Evolutionary conservation across 2,329 filamentous ascomycete species (phyloP).

Genomic region (Venturia effusa): DNA sequence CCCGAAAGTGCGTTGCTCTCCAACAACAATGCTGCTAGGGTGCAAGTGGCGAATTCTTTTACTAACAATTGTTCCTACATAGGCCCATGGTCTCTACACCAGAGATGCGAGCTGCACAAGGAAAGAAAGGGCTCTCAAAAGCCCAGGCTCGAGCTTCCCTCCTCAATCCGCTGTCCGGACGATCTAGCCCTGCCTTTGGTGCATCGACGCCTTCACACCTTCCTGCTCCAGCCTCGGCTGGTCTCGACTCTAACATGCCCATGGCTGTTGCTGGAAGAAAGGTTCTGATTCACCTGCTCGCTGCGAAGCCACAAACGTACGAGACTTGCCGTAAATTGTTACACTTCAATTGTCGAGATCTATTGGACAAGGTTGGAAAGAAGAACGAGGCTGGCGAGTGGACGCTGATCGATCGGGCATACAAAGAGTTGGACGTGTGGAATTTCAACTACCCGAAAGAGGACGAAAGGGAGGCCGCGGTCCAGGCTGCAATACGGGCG

Average conservation of each 20-base stretch:
- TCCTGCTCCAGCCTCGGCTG: constrained; percentile 6
- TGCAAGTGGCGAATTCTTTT: background rate
- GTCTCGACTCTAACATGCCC: constrained; percentile 9
- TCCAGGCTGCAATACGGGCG: constrained; percentile 51
- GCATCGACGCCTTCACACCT: constrained; percentile 5
- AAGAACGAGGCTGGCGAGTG: constrained; percentile 26
- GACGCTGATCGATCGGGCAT: constrained; percentile 46
- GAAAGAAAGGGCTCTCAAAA: constrained; percentile 3
- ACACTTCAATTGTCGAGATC: background rate
- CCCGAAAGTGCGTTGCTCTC: constrained; percentile 38
- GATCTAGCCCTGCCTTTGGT: constrained; percentile 5
- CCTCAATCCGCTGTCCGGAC: constrained; percentile 6
- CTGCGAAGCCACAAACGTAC: constrained; percentile 5
- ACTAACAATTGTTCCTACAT: constrained; percentile 7
- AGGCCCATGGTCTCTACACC: constrained; percentile 8
- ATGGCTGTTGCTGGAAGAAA: constrained; percentile 8
- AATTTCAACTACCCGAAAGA: constrained; percentile 46
- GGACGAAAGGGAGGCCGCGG: constrained; percentile 47
- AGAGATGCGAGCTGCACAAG: constrained; percentile 3
- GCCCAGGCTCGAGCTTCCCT: constrained; percentile 3
- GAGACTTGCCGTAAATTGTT: constrained; percentile 3
- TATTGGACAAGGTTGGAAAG: constrained; percentile 38
- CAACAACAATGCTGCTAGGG: constrained; percentile 12
- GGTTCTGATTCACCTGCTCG: constrained; percentile 13
- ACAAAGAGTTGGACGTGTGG: constrained; percentile 52